Evolutionary conservation across 164 flowering plant genomes (phyloP).

Genomic region (Piper betle): DNA sequence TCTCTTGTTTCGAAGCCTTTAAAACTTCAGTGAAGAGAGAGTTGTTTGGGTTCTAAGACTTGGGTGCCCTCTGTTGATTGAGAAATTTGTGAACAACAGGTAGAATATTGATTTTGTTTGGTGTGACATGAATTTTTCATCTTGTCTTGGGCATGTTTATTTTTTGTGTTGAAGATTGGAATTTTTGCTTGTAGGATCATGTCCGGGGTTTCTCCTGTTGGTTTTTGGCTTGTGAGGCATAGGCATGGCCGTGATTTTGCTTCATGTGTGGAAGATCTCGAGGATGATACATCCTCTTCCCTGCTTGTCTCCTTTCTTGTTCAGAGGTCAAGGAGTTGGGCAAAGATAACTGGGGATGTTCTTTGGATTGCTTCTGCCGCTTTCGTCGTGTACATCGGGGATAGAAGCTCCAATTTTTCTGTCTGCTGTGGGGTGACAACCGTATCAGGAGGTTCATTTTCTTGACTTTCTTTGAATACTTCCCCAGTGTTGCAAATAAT

Average conservation of each 20-base stretch:
- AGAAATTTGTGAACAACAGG: too few relatives aligned
- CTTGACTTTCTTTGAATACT: background rate
- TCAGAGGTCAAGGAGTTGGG: slow-evolving; percentile 36
- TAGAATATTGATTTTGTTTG: too few relatives aligned
- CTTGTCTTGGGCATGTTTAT: background rate
- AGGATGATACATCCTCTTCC: background rate
- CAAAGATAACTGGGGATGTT: slow-evolving; percentile 52
- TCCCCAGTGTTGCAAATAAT: background rate
- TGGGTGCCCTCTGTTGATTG: too few relatives aligned
- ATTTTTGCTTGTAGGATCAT: slow-evolving; percentile 8
- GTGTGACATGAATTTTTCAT: too few relatives aligned
- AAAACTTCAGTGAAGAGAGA: too few relatives aligned
- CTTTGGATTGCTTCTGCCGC: slow-evolving; percentile 76
- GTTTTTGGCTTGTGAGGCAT: slow-evolving; percentile 49
- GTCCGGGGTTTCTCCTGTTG: slow-evolving; percentile 69
- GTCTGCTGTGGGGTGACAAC: slow-evolving; percentile 46
- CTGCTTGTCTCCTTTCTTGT: slow-evolving; percentile 7
- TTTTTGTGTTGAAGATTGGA: background rate
- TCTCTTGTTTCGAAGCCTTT: too few relatives aligned
- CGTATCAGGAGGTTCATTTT: slow-evolving; percentile 54
- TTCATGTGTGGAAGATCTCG: slow-evolving; percentile 4
- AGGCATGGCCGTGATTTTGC: slow-evolving; percentile 56
- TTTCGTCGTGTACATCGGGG: slow-evolving; percentile 67
- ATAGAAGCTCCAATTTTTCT: slow-evolving; percentile 54
- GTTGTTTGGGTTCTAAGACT: too few relatives aligned